Base-by-base conservation (phyloP, 2,329 filamentous ascomycete species). In the Nothophoma quercina region DNA sequence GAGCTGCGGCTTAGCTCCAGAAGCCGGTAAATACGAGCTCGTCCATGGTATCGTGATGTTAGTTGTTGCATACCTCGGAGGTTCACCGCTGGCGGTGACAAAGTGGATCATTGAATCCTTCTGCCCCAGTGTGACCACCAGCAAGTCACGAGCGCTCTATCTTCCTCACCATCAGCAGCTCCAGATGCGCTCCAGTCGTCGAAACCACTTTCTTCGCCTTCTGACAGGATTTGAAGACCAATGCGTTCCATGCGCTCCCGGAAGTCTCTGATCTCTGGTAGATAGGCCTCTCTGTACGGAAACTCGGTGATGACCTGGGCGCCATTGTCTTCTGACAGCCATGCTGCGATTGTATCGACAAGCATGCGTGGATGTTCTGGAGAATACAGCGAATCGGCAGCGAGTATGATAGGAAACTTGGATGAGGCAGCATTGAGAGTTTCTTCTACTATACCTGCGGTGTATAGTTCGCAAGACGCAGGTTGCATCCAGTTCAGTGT, bases 331-430 rank as follows among this genome's bases (percentile, higher is more conserved):
- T 78, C 74, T 7, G 81, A 81, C 9, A 97, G 79, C 75, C 92
- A 91, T 30, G 82, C 76, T 8, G 80, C 75, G 35, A 98, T 86
- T 12, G 90, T 87, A 12, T 85, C 79, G 0, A 87, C 86, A 18
- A 98, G 82, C 65, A 95, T 84, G 3, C 73, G 75, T 0, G 93
- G 91, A 68, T 98, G 95, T 4, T 89, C 83, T 40, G 92, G 83
- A 36, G 93, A 91, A 74, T 98, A 98, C 16, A 99, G 78, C 0
- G 91, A 85, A 72, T 99, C 95, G 2, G 93, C 91, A 2, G 86
- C 91, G 2, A 99, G 81, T 34, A 98, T 85, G 47, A 96, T 77
- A 10, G 73, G 69, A 58, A 80, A 81, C 13, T 63, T 71, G 6
- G 39, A 44, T 7, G 53, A 51, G 19, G 64, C 42, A n/a, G 49